Base-by-base conservation (phyloP, 306 rosid species). In the Dalbergia cultrata region DNA sequence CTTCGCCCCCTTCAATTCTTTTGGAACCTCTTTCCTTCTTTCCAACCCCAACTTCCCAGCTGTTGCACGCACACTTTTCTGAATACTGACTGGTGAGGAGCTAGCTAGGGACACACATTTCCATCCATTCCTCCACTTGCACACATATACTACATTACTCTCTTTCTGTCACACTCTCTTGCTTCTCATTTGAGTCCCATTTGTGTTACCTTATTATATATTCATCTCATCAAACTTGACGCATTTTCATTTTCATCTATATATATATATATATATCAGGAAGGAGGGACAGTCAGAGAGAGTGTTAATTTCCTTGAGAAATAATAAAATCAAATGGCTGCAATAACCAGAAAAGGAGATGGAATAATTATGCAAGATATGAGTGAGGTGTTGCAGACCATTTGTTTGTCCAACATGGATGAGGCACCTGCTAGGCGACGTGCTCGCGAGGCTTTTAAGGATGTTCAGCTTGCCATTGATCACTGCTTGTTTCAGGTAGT, bases 401-500 rank as follows among this genome's bases (percentile, higher is more conserved):
- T 87, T 74, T 70, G 33, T 58, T 37, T 52, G n/a, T 78, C 82
- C 19, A 84, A 84, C 67, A 37, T 81, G 84, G 90, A 87, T 78
- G 86, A 87, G 9, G 88, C 82, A 73, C 86, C 86, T 0, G 84
- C 88, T 33, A 87, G 90, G 50, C 39, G 90, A 1, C 80, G 33
- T 68, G 88, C 80, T 64, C 88, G 90, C 64, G 82, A 87, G 78
- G 88, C 84, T 74, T 69, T 84, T 37, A 87, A 84, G 37, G 56
- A 84, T 52, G n/a, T 70, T 84, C 90, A 87, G 43, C 44, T 84
- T 74, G 13, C 53, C 66, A 82, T 84, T 84, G 86, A 84, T 84
- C 90, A 87, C 74, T 84, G 88, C 78, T 84, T 87, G 26, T 78
- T 87, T 77, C 43, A 17, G 85, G 90, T 84, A 26, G 31, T 26